Evolutionary conservation across 306 rosid species (phyloP), one percentile per base, ranked within the genome.

Genomic region (Prunus kanzakura): DNA sequence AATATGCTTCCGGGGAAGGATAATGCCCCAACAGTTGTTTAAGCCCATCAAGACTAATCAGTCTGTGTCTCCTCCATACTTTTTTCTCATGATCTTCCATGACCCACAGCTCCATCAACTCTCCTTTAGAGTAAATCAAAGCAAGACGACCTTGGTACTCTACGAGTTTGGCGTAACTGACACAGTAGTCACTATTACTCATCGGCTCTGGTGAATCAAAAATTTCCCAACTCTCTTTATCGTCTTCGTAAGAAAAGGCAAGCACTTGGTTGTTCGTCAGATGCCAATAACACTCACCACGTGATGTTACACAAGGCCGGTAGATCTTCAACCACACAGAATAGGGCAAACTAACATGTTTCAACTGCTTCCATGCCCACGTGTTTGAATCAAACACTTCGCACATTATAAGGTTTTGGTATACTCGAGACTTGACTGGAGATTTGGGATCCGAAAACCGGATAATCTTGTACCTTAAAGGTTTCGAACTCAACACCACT

Each of bases 331-430:
- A 29, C n/a, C 20, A 61, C 7, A 14, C 41, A 14, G 4, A 45
- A 2, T 2, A 2, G 0, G 76, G 45, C 2, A 78, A 61, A 41
- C 16, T 12, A 11, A 78, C 35, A 43, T 71, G 41, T 8, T 63
- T 14, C 58, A 78, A 16, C 10, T 41, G 27, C 22, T 27, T 78
- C 82, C 82, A 71, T 18, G 15, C 25, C 30, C 58, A 57, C 7
- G 14, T 55, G 54, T 25, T 10, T 30, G 82, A 78, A 19, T 78
- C 58, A 11, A 50, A 78, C 32, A 63, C 35, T 66, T 71, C 82
- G 4, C 77, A 71, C 56, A 47, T 55, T 35, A 35, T 5, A 4
- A 32, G 18, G 76, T 1, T 41, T 18, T 47, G 3, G 19, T 23
- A 25, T 7, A 15, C 41, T 22, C 18, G 7, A 60, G 35, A 15